Evolutionary conservation across 495 filamentous ascomycete genomes (phyloP).

Genomic region (Oleoguttula mirabilis): DNA sequence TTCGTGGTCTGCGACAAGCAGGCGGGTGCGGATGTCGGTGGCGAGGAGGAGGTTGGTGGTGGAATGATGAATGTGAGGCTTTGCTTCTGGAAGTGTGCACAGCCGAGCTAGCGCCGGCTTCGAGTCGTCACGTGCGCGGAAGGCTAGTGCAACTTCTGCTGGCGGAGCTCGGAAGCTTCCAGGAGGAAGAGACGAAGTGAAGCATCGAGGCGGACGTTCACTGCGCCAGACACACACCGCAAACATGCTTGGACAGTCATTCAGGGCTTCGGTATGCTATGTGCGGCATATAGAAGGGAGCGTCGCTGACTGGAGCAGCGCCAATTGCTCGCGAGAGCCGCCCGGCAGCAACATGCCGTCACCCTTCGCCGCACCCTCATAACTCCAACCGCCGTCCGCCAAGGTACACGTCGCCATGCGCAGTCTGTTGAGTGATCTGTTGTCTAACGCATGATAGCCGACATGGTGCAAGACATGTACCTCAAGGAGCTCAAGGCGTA

Average conservation of each 20-base stretch:
- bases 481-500: slow-evolving; percentile 85
- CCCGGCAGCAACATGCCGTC: slow-evolving; percentile 52
- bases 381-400: slow-evolving; percentile 55
- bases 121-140: too few species aligned
- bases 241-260: slow-evolving; percentile 31
- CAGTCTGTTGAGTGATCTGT: too few species aligned
- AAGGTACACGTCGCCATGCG: slow-evolving; percentile 51
- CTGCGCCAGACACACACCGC: slow-evolving; percentile 2
- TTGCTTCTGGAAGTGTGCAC: too few species aligned
- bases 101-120: too few species aligned
- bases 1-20: slow-evolving; percentile 18
- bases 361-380: slow-evolving; percentile 72
- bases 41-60: slow-evolving; percentile 4
- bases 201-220: too few species aligned
- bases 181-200: too few species aligned
- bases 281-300: not conserved
- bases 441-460: too few species aligned
- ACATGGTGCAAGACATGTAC: slow-evolving; percentile 95
- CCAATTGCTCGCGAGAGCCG: slow-evolving; percentile 65
- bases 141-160: too few species aligned
- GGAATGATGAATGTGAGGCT: too few species aligned
- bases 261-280: slow-evolving; percentile 31
- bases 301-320: slow-evolving; percentile 47
- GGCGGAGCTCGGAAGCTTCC: too few species aligned
- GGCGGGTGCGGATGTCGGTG: slow-evolving; percentile 9